Evolutionary conservation across 23 red algal genomes (phyloP).

Genomic region (Gracilariopsis chorda): DNA sequence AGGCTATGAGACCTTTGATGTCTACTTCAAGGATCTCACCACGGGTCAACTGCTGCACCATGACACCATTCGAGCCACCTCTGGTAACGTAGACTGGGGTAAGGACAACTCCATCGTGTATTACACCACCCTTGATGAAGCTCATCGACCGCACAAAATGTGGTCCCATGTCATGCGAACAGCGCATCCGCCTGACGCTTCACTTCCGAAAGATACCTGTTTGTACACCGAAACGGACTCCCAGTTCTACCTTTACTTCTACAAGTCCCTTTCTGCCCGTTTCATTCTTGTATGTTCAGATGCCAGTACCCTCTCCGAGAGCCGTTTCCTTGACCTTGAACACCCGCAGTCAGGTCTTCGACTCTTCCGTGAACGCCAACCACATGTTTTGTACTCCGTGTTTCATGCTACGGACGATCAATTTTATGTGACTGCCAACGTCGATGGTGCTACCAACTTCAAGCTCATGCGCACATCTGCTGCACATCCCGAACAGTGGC

Average conservation of each 20-base stretch:
- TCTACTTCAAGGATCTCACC: slow-evolving; percentile 53
- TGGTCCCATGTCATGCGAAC: slow-evolving; percentile 56
- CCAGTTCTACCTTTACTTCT: slow-evolving; percentile 41
- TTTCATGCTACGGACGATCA: slow-evolving; percentile 26
- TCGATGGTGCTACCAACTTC: slow-evolving; percentile 73
- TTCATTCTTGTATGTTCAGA: slow-evolving; percentile 68
- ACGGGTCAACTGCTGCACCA: slow-evolving; percentile 37
- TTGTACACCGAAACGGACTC: slow-evolving; percentile 67
- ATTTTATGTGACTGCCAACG: slow-evolving; percentile 48
- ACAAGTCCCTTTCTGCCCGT: slow-evolving; percentile 48
- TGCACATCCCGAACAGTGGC: slow-evolving; percentile 26
- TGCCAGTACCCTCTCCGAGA: slow-evolving; percentile 63
- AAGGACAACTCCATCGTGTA: slow-evolving; percentile 47
- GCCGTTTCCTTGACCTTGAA: slow-evolving; percentile 55
- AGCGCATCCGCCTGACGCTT: background rate
- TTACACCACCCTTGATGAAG: slow-evolving; percentile 71
- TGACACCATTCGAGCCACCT: slow-evolving; percentile 39
- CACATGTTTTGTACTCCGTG: slow-evolving; percentile 44
- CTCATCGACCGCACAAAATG: slow-evolving; percentile 71
- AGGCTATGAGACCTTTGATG: slow-evolving; percentile 78
- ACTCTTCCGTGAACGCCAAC: slow-evolving; percentile 26
- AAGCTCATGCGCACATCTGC: slow-evolving; percentile 44
- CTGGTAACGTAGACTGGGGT: slow-evolving; percentile 77
- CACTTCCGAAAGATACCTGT: slow-evolving; percentile 25
- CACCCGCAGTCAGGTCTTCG: background rate